phyloP scores from a whole-genome alignment of 345 rosid species.

The Iberis pinnata region DNA sequence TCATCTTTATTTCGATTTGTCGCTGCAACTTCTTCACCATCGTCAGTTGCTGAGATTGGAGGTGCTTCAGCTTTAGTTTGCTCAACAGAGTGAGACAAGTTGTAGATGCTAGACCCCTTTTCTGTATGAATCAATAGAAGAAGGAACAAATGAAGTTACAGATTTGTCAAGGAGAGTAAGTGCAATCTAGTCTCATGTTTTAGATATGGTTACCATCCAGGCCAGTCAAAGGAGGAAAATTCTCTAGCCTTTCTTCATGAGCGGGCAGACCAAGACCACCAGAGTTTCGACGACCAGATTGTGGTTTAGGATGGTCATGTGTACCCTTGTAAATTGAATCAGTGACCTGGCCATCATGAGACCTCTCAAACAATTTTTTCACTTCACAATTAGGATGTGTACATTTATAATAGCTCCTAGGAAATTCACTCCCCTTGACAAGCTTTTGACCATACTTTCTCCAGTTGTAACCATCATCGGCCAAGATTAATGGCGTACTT shows the following conservation, averaged over 20 bases:
- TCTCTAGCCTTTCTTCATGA: slow-evolving; percentile 71
- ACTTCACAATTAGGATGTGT: slow-evolving; percentile 98
- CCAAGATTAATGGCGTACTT: slow-evolving; percentile 36
- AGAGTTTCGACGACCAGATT: slow-evolving; percentile 66
- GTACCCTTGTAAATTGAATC: slow-evolving; percentile 93
- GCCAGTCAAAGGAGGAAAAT: slow-evolving; percentile 36
- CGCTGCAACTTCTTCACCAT: slow-evolving; percentile 39
- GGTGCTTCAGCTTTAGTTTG: slow-evolving; percentile 49
- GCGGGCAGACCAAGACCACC: slow-evolving; percentile 50
- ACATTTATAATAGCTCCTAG: slow-evolving; percentile 95
- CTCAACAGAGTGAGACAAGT: slow-evolving; percentile 38
- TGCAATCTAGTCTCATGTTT: slow-evolving; percentile 7
- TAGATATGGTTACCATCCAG: slow-evolving; percentile 52
- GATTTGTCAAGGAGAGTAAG: neutral
- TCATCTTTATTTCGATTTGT: slow-evolving; percentile 33
- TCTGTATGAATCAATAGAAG: no score
- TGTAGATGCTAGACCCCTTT: slow-evolving; percentile 42
- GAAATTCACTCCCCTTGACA: slow-evolving; percentile 97
- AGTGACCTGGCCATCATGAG: slow-evolving; percentile 84
- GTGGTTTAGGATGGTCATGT: slow-evolving; percentile 97
- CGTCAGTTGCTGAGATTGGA: slow-evolving; percentile 49
- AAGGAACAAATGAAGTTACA: slow-evolving; percentile 17
- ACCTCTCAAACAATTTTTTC: slow-evolving; percentile 88
- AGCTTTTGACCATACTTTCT: slow-evolving; percentile 98
- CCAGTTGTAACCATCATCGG: slow-evolving; percentile 98